Percentiles rank a stretch among this genome's conserved stretches.
Conservation (phyloP, 2,329 filamentous ascomycete species). For the Neofusicoccum sp. region DNA sequence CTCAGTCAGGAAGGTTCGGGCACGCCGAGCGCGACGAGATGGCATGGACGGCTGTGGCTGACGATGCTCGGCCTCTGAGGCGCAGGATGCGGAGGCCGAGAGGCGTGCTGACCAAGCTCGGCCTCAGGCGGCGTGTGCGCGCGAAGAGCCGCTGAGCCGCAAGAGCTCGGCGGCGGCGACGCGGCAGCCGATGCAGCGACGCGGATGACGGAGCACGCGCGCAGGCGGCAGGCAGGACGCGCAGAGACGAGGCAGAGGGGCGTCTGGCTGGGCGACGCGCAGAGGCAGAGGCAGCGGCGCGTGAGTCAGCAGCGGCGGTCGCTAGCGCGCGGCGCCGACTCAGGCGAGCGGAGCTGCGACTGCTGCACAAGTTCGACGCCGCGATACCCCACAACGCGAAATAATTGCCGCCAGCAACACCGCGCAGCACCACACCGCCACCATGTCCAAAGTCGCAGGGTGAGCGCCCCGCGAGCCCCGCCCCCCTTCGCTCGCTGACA, state of each 20-base stretch:
- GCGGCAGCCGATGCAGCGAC: too few relatives aligned
- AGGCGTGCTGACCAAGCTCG: neutral
- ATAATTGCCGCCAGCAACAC: conserved; percentile 8
- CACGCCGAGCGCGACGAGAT: neutral
- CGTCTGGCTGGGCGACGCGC: neutral
- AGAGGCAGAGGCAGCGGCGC: neutral
- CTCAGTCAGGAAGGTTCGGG: neutral
- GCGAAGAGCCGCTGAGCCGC: too few relatives aligned
- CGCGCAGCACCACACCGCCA: conserved; percentile 11
- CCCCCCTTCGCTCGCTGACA: neutral
- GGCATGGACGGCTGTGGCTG: neutral
- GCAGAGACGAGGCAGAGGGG: too few relatives aligned
- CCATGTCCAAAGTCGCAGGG: conserved; percentile 40
- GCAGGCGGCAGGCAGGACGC: too few relatives aligned
- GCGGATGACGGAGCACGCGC: too few relatives aligned
- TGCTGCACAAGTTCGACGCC: neutral
- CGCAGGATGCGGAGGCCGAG: neutral
- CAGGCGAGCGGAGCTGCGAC: neutral
- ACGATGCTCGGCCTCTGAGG: neutral
- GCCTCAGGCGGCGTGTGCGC: neutral
- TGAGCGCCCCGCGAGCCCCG: conserved; percentile 21
- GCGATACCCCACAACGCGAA: conserved; percentile 17
- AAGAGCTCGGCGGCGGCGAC: too few relatives aligned
- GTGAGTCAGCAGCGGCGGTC: conserved; percentile 5
- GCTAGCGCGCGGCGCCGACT: neutral